These are phyloP conservation scores for Trichoderma erinaceum DNA, from an alignment of 495 filamentous ascomycete species.

Conservation along the genomic window DNA sequence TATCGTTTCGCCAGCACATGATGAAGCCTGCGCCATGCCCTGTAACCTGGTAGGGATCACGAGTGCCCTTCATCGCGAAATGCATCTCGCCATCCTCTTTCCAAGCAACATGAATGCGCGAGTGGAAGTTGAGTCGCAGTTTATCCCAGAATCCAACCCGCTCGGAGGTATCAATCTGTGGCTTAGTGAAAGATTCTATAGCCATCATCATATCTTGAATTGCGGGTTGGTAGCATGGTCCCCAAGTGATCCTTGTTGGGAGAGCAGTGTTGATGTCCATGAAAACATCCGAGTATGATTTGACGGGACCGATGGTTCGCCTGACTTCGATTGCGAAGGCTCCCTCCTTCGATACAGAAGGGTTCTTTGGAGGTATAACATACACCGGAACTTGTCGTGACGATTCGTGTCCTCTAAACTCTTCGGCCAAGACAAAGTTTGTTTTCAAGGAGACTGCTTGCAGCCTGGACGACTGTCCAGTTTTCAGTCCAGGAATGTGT, in stretches of 20 bases:
- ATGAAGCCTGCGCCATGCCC: slow-evolving; percentile 90
- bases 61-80: slow-evolving; percentile 82
- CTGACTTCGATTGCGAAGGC: slow-evolving; percentile 80
- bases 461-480: slow-evolving; percentile 72
- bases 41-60: slow-evolving; percentile 90
- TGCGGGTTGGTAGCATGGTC: slow-evolving; percentile 92
- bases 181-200: slow-evolving; percentile 94
- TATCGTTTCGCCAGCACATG: slow-evolving; percentile 95
- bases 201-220: slow-evolving; percentile 99
- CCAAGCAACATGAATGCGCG: slow-evolving; percentile 82
- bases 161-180: slow-evolving; percentile 87
- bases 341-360: slow-evolving; percentile 42
- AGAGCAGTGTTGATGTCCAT: slow-evolving; percentile 89
- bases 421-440: slow-evolving; percentile 95
- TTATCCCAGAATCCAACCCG: slow-evolving; percentile 98
- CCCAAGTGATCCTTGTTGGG: slow-evolving; percentile 92
- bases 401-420: slow-evolving; percentile 72
- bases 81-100: slow-evolving; percentile 95
- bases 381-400: slow-evolving; percentile 75
- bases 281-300: slow-evolving; percentile 88
- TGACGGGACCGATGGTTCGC: slow-evolving; percentile 88
- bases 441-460: slow-evolving; percentile 78
- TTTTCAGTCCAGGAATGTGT: slow-evolving; percentile 77
- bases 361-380: slow-evolving; percentile 63
- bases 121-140: slow-evolving; percentile 90